Base-by-base conservation (phyloP, 2,329 filamentous ascomycete genomes). In the Chrysoporthe cubensis region DNA sequence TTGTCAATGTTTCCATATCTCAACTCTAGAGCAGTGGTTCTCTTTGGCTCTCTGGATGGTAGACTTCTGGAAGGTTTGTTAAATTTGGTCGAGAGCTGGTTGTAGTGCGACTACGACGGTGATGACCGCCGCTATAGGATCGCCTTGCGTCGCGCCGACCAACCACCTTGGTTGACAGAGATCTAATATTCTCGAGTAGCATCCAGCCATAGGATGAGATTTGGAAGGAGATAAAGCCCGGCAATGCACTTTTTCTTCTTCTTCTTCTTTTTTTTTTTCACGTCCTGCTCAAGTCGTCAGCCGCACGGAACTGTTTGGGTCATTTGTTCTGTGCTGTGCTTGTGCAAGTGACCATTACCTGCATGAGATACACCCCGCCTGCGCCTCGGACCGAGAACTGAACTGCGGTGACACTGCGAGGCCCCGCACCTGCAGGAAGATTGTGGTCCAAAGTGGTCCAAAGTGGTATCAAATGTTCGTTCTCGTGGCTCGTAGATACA, bases 401-500 rank as follows among this genome's bases (percentile, higher is more conserved):
- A 16, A 37, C 34, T 37, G 52, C 58, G 26, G 52, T 57, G 32
- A 57, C 52, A 34, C 14, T 34, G 54, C 42, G 11, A 48, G 1
- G 32, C 32, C 26, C 32, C 43, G 44, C 60, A 48, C 21, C 44
- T 40, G 60, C 26, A 37, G 26, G 16, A 11, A 62, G 43, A 18
- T 44, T 32, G 26, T 61, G 14, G 26, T 63, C 48, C 43, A 50
- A 5, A 5, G 37, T 40, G 9, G 37, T 40, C 37, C 37, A 46
- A 46, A 52, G 54, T 67, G 67, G 67, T 69, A 69, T 69, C 67
- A 67, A 58, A 62, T 68, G 40, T 59, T 67, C 65, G 59, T 69
- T 60, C 61, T 69, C 67, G 56, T 69, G 54, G 65, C 43, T 69
- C 67, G 58, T 69, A 69, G 60, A 69, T 69, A 69, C 67, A 67